Evolutionary conservation across 305 asterid genomes (phyloP).

Genomic region (Fraxinus angustifolia): DNA sequence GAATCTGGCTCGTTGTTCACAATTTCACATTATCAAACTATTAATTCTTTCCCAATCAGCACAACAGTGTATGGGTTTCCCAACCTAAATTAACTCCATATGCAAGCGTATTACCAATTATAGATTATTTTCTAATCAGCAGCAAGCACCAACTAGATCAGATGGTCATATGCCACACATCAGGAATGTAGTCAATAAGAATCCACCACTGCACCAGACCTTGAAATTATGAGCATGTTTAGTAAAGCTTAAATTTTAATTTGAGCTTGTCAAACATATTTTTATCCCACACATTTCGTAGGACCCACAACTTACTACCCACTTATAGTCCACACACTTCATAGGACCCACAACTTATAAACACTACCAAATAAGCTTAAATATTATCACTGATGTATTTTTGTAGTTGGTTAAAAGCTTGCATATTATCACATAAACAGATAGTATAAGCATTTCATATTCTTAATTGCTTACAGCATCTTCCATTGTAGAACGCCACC

Average conservation of each 20-base stretch:
- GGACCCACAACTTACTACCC: background rate
- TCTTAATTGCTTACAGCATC: slow-evolving; percentile 72
- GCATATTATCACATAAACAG: background rate
- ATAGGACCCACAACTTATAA: background rate
- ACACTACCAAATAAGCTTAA: background rate
- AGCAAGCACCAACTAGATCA: background rate
- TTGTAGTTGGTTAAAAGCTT: background rate
- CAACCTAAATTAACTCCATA: background rate
- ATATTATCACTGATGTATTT: background rate
- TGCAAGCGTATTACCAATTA: background rate
- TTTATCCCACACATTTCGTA: background rate
- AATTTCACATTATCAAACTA: background rate
- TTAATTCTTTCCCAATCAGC: background rate
- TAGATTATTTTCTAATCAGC: background rate
- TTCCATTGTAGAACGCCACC: slow-evolving; percentile 99
- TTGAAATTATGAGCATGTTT: background rate
- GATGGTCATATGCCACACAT: background rate
- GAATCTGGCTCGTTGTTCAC: background rate
- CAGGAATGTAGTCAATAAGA: background rate
- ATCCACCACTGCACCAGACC: background rate
- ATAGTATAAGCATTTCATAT: background rate
- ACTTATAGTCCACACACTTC: background rate
- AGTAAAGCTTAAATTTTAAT: background rate
- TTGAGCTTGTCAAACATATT: background rate
- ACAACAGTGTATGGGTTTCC: background rate